Base-by-base conservation (phyloP, 176 grass and related monocot genomes). In the Phyllostachys edulis region DNA sequence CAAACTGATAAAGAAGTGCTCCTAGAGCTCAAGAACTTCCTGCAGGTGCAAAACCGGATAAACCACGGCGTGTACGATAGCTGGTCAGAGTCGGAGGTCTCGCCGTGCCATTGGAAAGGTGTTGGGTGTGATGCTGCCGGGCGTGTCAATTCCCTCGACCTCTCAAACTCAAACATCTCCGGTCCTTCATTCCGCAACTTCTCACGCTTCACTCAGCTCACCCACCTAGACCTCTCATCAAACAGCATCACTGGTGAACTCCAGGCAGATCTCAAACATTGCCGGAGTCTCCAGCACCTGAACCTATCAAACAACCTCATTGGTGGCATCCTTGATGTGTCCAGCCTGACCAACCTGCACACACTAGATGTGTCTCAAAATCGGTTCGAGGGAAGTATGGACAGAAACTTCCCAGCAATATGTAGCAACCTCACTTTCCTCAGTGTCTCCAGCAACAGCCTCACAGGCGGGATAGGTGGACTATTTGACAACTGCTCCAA, bases 221-320 rank as follows among this genome's bases (percentile, higher is more conserved):
- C 71, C 0, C 66, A 61, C 38, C 86, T 92, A 0, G 80, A 92
- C 72, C 82, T 95, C 44, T 95, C 93, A 2, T 15, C 57, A 7
- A 95, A 95, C 70, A 79, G 52, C 60, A 92, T 95, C 40, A 20
- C 6, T 0, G 83, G 71, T 2, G 11, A 9, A 1, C 72, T 95
- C 61, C 85, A 76, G 0, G 39, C 20, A 7, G 92, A 94, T 56
- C 87, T 94, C 46, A 80, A 40, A 32, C 8, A 50, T 36, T 92
- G 87, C 88, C 20, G 41, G 63, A 18, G 65, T 20, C 92, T 94
- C 63, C 42, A 21, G 11, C 56, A 90, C 76, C 92, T 94, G 27
- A 90, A 94, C 45, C 52, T 91, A 36, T 90, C 90, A 0, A 45
- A 80, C 38, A 94, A 94, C 62, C 26, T 64, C 67, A 51, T 94